These are phyloP conservation scores for Penicillium longicatenatum DNA, from an alignment of 495 filamentous ascomycete species.

Conservation along the genomic window DNA sequence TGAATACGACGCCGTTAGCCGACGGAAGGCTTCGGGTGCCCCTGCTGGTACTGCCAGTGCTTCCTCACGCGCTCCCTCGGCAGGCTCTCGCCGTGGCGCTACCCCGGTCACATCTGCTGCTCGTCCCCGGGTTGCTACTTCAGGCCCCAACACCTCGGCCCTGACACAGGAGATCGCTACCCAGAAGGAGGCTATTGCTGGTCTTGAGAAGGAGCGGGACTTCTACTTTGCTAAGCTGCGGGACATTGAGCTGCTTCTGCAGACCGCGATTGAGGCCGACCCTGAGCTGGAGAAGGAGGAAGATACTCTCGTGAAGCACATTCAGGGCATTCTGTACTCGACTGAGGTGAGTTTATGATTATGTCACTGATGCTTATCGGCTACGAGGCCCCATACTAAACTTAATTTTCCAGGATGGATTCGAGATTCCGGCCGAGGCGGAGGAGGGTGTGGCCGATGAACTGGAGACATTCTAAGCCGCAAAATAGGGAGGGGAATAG, in stretches of 20 bases:
- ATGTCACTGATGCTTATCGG: neutral
- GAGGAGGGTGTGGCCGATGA: slow-evolving; percentile 42
- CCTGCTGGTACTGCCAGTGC: slow-evolving; percentile 46
- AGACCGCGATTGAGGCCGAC: slow-evolving; percentile 86
- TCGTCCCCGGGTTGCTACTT: slow-evolving; percentile 44
- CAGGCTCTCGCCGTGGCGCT: slow-evolving; percentile 58
- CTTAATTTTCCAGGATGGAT: slow-evolving; percentile 45
- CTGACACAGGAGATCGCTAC: slow-evolving; percentile 79
- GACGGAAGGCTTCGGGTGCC: slow-evolving; percentile 77
- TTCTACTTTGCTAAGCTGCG: slow-evolving; percentile 99
- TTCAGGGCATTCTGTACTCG: slow-evolving; percentile 95
- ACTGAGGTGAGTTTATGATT: slow-evolving; percentile 67
- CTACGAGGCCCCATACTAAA: neutral
- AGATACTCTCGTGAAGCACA: slow-evolving; percentile 85
- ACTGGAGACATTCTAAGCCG: slow-evolving; percentile 52
- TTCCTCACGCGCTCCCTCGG: slow-evolving; percentile 33
- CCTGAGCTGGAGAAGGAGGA: slow-evolving; percentile 92
- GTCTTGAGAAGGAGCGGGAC: slow-evolving; percentile 89
- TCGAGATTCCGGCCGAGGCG: slow-evolving; percentile 50
- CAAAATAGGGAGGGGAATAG: slow-evolving; percentile 5
- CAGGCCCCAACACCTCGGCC: slow-evolving; percentile 60
- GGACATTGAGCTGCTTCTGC: slow-evolving; percentile 92
- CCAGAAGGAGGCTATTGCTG: slow-evolving; percentile 83
- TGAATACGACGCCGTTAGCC: slow-evolving; percentile 86
- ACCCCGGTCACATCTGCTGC: slow-evolving; percentile 69